Percentiles rank a stretch among this genome's conserved stretches.
Evolutionary conservation across 768 basidiomycete genomes (phyloP).

Genomic region (Lentinula detonsa): DNA sequence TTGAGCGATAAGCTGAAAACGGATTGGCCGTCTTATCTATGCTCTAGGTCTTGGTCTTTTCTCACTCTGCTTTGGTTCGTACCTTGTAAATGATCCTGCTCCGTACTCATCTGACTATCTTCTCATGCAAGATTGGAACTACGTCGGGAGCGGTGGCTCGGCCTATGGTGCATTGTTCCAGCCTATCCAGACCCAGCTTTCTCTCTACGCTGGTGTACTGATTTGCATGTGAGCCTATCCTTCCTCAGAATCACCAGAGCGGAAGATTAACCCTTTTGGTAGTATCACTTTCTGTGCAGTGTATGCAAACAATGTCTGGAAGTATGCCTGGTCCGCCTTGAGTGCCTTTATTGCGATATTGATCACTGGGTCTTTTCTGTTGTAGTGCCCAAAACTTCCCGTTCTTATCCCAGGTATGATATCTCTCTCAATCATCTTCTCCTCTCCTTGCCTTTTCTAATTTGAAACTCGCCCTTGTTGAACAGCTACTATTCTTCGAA

Average conservation of each 20-base stretch:
- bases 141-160: constrained; percentile 28
- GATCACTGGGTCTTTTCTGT: not conserved
- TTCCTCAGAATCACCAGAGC: not conserved
- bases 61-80: constrained; percentile 27
- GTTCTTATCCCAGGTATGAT: constrained; percentile 26
- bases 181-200: constrained; percentile 33
- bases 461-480: constrained; percentile 10
- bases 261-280: not conserved
- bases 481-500: constrained; percentile 13
- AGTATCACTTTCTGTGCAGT: constrained; percentile 6
- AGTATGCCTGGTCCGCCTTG: not conserved
- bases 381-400: constrained; percentile 18
- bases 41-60: constrained; percentile 9
- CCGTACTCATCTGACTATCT: not conserved
- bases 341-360: not conserved
- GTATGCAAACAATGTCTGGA: constrained; percentile 11
- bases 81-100: not conserved
- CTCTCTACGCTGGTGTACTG: constrained; percentile 12
- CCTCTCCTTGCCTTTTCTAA: constrained; percentile 6
- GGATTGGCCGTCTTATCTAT: not conserved
- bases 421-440: constrained; percentile 7
- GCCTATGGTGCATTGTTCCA: constrained; percentile 35
- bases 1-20: not conserved
- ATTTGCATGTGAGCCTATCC: constrained; percentile 15
- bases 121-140: constrained; percentile 27